Evolutionary conservation across 176 grass and related monocot genomes (phyloP), one percentile per base, ranked within the genome.

Genomic region (Thinopyrum elongatum): DNA sequence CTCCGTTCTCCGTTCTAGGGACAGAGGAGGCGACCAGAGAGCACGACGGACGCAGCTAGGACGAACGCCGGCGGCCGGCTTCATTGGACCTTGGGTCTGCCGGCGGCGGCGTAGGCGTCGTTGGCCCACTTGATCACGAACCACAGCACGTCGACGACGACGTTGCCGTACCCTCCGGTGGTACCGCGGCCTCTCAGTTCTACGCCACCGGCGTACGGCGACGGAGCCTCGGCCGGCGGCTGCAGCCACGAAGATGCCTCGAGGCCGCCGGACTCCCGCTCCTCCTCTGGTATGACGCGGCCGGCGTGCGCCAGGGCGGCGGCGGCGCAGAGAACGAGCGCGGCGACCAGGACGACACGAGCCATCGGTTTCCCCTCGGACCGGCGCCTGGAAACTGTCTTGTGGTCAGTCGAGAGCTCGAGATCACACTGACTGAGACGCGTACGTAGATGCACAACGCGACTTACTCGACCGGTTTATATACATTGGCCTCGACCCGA

Each of bases 51-150:
- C 6, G 74, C 74, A 7, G 28, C 15, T 7, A 16, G 70, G 23
- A 63, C 35, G 29, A 19, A 31, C 1, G 57, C 77, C 14, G 55
- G 66, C n/a, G 33, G 66, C 66, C 41, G 31, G 14, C 23, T 39
- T 84, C 80, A 82, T 29, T 62, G 84, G 41, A 46, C 71, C 59
- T 29, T 87, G 39, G 28, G 57, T 19, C 46, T 38, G 67, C 76
- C 46, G 71, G 65, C 65, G 79, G 11, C 49, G 2, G n/a, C 69
- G 41, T 59, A 33, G 21, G 28, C 74, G 33, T 73, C 67, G 3
- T 83, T 77, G 30, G 47, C 84, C 88, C 84, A 90, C 29, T 19
- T n/a, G 64, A 90, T 8, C 38, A 90, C 31, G 39, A 71, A 31
- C 84, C 83, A 86, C 30, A 90, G 17, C 11, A 86, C 63, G 68